Evolutionary conservation across 2,329 filamentous ascomycete genomes (phyloP).

Genomic region (Xylaria sp.): DNA sequence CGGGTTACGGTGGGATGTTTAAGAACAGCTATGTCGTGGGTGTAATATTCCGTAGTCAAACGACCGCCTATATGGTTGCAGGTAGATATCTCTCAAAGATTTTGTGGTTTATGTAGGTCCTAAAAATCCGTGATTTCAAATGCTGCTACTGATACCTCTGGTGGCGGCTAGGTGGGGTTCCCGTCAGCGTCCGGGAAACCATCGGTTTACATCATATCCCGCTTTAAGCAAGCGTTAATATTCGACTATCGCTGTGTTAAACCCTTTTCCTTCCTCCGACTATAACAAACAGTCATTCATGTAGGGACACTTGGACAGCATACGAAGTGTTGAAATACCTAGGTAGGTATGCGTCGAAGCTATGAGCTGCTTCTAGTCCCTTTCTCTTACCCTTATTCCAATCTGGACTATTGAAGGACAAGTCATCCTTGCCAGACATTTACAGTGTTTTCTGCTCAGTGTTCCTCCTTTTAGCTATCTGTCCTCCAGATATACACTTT

Average conservation of each 20-base stretch:
- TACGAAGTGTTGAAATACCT: too few species aligned
- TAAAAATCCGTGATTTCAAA: neutral
- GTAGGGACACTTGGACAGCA: neutral
- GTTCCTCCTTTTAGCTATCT: too few species aligned
- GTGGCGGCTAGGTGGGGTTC: neutral
- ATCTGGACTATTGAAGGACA: too few species aligned
- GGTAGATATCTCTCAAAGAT: neutral
- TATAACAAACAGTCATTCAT: neutral
- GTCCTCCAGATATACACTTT: too few species aligned
- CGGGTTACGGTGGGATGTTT: neutral
- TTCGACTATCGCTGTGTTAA: neutral
- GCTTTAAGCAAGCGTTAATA: neutral
- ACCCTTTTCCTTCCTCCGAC: neutral
- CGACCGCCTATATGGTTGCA: neutral
- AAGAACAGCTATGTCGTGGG: neutral
- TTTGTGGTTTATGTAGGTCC: neutral
- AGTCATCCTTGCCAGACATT: too few species aligned
- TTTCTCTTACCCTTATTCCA: too few species aligned
- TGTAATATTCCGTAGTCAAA: neutral
- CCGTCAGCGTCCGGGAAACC: neutral
- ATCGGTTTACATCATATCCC: neutral
- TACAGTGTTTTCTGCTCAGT: too few species aligned
- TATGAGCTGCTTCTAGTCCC: too few species aligned
- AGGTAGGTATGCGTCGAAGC: too few species aligned
- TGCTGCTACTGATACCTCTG: too few species aligned